phyloP scores from a whole-genome alignment of 805 yeast genomes.

The Ogataea wickerhamii region DNA sequence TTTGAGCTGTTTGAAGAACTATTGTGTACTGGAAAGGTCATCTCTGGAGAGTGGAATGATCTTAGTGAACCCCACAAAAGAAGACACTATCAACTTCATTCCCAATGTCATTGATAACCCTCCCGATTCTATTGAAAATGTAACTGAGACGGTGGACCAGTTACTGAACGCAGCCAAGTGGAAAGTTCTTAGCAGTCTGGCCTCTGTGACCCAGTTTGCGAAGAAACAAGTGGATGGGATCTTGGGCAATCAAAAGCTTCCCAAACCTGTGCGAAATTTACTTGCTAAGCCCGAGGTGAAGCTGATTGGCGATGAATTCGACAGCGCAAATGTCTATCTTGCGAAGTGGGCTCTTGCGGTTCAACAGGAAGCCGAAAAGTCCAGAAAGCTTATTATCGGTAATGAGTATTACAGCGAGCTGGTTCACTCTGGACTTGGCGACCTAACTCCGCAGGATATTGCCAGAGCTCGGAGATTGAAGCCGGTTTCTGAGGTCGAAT shows the following conservation, averaged over 20 bases:
- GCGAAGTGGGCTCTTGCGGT: slow-evolving; percentile 97
- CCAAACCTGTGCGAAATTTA: slow-evolving; percentile 54
- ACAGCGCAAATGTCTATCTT: slow-evolving; percentile 83
- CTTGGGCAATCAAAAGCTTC: slow-evolving; percentile 42
- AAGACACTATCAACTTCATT: slow-evolving; percentile 57
- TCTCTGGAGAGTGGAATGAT: slow-evolving; percentile 68
- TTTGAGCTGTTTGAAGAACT: slow-evolving; percentile 47
- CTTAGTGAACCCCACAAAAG: slow-evolving; percentile 73
- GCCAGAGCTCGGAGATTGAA: slow-evolving; percentile 60
- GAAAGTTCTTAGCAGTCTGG: slow-evolving; percentile 81
- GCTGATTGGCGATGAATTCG: slow-evolving; percentile 83
- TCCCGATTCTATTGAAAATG: slow-evolving; percentile 35
- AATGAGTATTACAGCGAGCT: slow-evolving; percentile 56
- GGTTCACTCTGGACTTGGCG: slow-evolving; percentile 59
- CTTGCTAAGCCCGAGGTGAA: slow-evolving; percentile 76
- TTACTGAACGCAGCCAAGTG: slow-evolving; percentile 72
- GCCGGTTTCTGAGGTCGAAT: slow-evolving; percentile 66
- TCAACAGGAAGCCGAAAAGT: slow-evolving; percentile 81
- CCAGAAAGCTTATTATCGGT: slow-evolving; percentile 48
- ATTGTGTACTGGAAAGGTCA: slow-evolving; percentile 63
- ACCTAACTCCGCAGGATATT: slow-evolving; percentile 56
- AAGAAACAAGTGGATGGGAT: slow-evolving; percentile 61
- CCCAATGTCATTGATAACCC: slow-evolving; percentile 39
- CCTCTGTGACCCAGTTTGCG: slow-evolving; percentile 67
- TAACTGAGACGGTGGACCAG: slow-evolving; percentile 38